These are phyloP conservation scores for Pulveroboletus sp. DNA, from an alignment of 768 basidiomycete genomes.

Conservation along the genomic window DNA sequence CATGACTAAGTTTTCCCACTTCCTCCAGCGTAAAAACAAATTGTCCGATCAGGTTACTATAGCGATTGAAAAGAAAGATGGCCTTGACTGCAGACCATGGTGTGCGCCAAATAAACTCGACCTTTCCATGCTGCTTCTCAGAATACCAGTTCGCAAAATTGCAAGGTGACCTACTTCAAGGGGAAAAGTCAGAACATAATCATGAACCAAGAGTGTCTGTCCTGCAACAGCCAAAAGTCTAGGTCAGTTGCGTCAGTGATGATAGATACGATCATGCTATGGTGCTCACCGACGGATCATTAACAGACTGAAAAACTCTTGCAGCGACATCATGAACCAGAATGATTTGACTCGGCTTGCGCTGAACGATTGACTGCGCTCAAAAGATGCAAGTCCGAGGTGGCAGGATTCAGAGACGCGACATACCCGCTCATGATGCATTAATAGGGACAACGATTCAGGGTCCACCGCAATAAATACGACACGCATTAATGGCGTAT, in stretches of 20 bases:
- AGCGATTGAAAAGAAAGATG: constrained; percentile 18
- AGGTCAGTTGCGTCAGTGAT: not conserved
- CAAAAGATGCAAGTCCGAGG: too few relatives aligned
- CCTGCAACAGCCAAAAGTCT: not conserved
- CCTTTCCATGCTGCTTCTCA: not conserved
- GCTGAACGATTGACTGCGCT: too few relatives aligned
- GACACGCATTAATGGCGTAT: too few relatives aligned
- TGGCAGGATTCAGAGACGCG: too few relatives aligned
- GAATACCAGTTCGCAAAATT: not conserved
- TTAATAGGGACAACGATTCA: too few relatives aligned
- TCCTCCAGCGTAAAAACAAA: constrained; percentile 9
- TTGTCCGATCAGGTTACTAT: constrained; percentile 12
- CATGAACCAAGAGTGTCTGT: constrained; percentile 1
- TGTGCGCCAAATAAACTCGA: constrained; percentile 2
- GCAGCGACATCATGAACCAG: too few relatives aligned
- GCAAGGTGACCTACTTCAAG: constrained; percentile 10
- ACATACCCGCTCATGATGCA: too few relatives aligned
- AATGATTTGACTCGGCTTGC: too few relatives aligned
- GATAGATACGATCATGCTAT: not conserved
- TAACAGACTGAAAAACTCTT: not conserved
- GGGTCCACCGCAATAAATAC: too few relatives aligned
- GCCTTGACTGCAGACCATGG: constrained; percentile 7
- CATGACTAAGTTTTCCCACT: constrained; percentile 3
- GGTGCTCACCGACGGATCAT: too few relatives aligned
- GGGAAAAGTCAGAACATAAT: constrained; percentile 12